Evolutionary conservation across 2,329 filamentous ascomycete genomes (phyloP).

Genomic region (Sclerotinia trifoliorum): DNA sequence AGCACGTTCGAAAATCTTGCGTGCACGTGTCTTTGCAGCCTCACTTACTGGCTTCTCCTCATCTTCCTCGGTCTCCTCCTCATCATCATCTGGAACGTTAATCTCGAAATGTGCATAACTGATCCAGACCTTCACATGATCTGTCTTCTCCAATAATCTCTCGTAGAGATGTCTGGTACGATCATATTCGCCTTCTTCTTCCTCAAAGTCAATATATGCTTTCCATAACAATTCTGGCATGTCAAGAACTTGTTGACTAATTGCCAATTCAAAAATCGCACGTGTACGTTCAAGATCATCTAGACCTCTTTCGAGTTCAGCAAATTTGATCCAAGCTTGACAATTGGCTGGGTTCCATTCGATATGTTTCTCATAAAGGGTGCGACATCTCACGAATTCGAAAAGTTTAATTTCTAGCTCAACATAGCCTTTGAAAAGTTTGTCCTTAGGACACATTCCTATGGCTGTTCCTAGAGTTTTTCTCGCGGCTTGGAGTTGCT

Average conservation of each 20-base stretch:
- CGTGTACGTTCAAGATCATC: constrained; percentile 86
- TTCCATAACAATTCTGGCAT: constrained; percentile 99
- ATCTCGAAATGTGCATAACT: constrained; percentile 98
- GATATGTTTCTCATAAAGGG: constrained; percentile 89
- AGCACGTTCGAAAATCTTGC: constrained; percentile 80
- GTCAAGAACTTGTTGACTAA: constrained; percentile 78
- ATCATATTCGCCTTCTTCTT: constrained; percentile 90
- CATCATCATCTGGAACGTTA: constrained; percentile 75
- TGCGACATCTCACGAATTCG: constrained; percentile 89
- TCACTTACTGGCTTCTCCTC: constrained; percentile 70
- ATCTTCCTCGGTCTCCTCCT: constrained; percentile 56
- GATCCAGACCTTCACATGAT: constrained; percentile 99
- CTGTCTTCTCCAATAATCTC: constrained; percentile 87
- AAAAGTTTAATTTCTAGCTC: constrained; percentile 90
- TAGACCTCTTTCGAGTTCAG: constrained; percentile 85
- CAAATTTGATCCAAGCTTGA: constrained; percentile 95
- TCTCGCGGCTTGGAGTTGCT: constrained; percentile 73
- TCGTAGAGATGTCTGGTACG: constrained; percentile 81
- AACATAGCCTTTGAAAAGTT: constrained; percentile 90
- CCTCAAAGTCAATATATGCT: constrained; percentile 97
- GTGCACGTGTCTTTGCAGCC: constrained; percentile 77
- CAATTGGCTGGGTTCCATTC: constrained; percentile 88
- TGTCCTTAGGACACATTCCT: constrained; percentile 94
- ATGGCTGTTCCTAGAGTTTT: constrained; percentile 89
- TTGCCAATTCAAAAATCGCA: constrained; percentile 88